Evolutionary conservation across 345 rosid species (phyloP).

Genomic region (Pseudoturritis turrita): DNA sequence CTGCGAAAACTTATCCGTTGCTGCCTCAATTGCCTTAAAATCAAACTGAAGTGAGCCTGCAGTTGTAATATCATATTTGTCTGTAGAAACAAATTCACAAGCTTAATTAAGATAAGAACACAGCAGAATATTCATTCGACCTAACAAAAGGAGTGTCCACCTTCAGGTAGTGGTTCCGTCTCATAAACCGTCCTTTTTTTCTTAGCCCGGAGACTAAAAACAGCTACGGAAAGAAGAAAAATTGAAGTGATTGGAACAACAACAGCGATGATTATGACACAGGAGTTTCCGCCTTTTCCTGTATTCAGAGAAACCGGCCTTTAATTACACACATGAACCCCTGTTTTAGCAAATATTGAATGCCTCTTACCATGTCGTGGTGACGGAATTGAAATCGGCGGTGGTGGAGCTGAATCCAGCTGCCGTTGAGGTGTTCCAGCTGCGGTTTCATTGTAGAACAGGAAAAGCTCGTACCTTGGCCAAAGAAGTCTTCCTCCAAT

Average conservation of each 20-base stretch:
- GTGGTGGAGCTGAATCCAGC: not conserved
- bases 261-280: constrained; percentile 26
- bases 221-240: constrained; percentile 14
- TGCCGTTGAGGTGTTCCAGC: not conserved
- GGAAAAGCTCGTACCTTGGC: no score
- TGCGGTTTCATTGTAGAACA: constrained; percentile 20
- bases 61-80: constrained; percentile 19
- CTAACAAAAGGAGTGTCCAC: constrained; percentile 4
- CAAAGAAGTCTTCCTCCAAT: constrained; percentile 38
- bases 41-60: constrained; percentile 44
- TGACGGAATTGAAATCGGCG: not conserved
- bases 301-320: not conserved
- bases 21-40: constrained; percentile 30
- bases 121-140: not conserved
- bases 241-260: constrained; percentile 16
- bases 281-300: constrained; percentile 23
- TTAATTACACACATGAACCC: no score
- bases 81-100: constrained; percentile 15
- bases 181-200: constrained; percentile 14
- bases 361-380: not conserved
- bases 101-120: not conserved
- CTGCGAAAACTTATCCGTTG: not conserved
- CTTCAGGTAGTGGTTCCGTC: constrained; percentile 1
- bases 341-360: no score
- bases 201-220: constrained; percentile 11